These are phyloP conservation scores for Nevesoporus exiguus DNA, from an alignment of 768 basidiomycete genomes.

Conservation along the genomic window DNA sequence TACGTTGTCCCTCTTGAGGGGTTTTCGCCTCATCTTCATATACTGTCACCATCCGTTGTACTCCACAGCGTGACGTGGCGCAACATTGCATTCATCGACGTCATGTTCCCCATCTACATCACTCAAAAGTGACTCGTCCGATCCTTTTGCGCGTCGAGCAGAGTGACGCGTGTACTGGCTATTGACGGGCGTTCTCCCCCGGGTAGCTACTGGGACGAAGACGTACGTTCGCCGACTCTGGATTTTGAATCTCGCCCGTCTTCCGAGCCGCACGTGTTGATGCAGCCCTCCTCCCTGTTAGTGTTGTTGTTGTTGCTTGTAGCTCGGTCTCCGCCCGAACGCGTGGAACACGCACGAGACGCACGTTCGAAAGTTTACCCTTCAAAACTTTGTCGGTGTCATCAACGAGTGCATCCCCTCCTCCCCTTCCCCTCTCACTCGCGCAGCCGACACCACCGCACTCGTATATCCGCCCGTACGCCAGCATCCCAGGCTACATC, in stretches of 20 bases:
- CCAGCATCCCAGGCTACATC: no score
- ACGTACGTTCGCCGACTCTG: no score
- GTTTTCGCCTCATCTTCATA: neutral
- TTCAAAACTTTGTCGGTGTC: neutral
- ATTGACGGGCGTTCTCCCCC: neutral
- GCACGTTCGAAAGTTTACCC: neutral
- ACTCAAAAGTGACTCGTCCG: neutral
- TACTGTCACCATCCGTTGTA: neutral
- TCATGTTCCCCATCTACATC: neutral
- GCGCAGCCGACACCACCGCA: no score
- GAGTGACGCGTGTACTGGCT: no score
- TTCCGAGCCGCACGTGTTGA: no score
- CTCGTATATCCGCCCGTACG: no score
- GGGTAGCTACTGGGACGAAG: neutral
- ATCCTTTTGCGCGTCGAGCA: neutral
- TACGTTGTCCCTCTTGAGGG: neutral
- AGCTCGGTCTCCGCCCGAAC: neutral
- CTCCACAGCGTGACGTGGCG: slow-evolving; percentile 46
- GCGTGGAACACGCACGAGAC: neutral
- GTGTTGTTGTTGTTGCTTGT: neutral
- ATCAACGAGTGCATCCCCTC: neutral
- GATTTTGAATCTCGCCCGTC: neutral
- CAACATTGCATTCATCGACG: slow-evolving; percentile 44
- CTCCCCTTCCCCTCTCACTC: neutral
- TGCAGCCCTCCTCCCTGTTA: no score